Percentiles rank a stretch among this genome's conserved stretches.
Conservation (phyloP, 441 rosid genomes). For the Mallotus japonicus region DNA sequence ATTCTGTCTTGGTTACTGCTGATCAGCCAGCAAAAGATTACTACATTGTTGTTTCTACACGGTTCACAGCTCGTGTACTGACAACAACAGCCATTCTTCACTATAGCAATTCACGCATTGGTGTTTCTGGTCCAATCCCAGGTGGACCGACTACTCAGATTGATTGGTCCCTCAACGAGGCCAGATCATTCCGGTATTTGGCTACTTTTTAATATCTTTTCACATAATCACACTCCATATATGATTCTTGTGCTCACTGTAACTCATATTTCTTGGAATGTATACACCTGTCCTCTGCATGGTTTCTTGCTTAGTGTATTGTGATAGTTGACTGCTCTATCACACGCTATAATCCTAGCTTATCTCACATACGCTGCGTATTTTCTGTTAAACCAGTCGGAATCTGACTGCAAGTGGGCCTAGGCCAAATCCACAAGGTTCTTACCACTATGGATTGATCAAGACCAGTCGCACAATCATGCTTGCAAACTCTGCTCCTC, state of each 20-base stretch:
- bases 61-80: constrained; percentile 63
- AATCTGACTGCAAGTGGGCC: constrained; percentile 96
- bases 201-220: neutral
- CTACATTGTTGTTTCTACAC: constrained; percentile 75
- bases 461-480: constrained; percentile 61
- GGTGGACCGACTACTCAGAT: constrained; percentile 75
- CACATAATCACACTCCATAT: neutral
- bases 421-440: constrained; percentile 94
- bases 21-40: constrained; percentile 73
- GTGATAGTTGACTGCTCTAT: neutral
- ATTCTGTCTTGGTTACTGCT: constrained; percentile 72
- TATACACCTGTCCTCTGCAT: neutral
- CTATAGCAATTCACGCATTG: constrained; percentile 61
- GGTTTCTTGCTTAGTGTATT: neutral
- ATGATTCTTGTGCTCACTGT: neutral
- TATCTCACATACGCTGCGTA: neutral
- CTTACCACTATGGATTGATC: constrained; percentile 90
- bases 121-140: constrained; percentile 69
- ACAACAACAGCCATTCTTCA: constrained; percentile 66
- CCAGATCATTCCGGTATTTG: constrained; percentile 69
- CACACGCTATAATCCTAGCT: neutral
- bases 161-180: constrained; percentile 83
- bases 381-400: constrained; percentile 42
- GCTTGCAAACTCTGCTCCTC: constrained; percentile 67
- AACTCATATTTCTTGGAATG: neutral